phyloP scores from a whole-genome alignment of 2,329 filamentous ascomycete species.

The Claviceps sp. region DNA sequence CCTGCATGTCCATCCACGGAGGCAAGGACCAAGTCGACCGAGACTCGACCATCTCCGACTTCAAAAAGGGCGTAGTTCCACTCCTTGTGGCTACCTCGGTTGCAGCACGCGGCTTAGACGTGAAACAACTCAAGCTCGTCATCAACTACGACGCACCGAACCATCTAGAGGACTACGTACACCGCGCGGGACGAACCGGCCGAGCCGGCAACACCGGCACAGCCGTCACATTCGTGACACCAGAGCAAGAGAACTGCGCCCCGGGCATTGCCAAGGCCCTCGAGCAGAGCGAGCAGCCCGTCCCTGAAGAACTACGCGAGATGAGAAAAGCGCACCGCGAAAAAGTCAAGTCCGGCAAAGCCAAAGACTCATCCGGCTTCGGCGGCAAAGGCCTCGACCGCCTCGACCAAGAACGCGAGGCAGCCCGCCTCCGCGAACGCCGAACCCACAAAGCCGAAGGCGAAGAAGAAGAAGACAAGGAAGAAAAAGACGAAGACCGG shows the following conservation, averaged over 20 bases:
- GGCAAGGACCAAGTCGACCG: constrained; percentile 89
- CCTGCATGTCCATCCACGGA: constrained; percentile 86
- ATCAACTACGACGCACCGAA: constrained; percentile 93
- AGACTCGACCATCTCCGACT: constrained; percentile 83
- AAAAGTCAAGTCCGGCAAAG: constrained; percentile 86
- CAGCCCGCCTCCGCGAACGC: constrained; percentile 71
- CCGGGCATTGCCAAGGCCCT: constrained; percentile 80
- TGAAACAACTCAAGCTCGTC: constrained; percentile 90
- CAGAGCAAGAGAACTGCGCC: constrained; percentile 83
- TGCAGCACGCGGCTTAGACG: constrained; percentile 85
- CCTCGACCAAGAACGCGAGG: constrained; percentile 81
- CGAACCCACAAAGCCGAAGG: constrained; percentile 83
- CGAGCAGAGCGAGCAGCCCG: constrained; percentile 75
- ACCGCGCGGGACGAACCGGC: constrained; percentile 84
- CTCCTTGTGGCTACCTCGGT: constrained; percentile 92
- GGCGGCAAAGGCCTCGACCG: constrained; percentile 89
- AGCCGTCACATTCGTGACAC: constrained; percentile 85
- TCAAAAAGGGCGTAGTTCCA: constrained; percentile 81
- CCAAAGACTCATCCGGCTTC: constrained; percentile 80
- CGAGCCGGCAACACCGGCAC: constrained; percentile 90
- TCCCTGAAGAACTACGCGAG: constrained; percentile 56
- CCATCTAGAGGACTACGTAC: constrained; percentile 92
- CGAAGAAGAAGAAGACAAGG: constrained; percentile 68
- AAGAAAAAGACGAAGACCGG: constrained; percentile 65
- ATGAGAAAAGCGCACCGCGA: constrained; percentile 66